These are phyloP conservation scores for Trichomonas gallinae DNA, from an alignment of 208 protist genomes.

Conservation along the genomic window DNA sequence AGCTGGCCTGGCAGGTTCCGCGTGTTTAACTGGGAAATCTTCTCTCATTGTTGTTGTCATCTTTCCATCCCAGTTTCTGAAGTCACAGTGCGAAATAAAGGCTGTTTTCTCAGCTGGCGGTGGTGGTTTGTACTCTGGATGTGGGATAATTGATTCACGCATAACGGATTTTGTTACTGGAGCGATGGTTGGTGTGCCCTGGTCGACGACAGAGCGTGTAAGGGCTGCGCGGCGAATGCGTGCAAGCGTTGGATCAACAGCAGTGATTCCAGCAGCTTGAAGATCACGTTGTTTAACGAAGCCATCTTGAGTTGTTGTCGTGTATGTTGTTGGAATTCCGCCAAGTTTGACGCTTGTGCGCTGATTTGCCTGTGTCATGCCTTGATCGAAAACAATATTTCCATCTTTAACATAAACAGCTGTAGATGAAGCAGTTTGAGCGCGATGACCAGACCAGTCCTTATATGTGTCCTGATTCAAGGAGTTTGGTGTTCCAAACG, in stretches of 20 bases:
- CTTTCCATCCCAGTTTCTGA: neutral
- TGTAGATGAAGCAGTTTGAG: neutral
- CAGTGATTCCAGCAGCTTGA: neutral
- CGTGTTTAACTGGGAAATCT: neutral
- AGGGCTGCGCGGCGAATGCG: neutral
- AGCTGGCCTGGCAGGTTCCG: neutral
- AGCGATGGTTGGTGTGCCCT: neutral
- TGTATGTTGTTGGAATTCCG: neutral
- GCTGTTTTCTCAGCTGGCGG: neutral
- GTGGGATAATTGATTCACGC: neutral
- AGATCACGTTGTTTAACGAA: neutral
- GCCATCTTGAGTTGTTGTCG: neutral
- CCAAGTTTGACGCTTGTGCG: neutral
- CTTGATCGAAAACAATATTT: neutral
- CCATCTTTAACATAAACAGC: neutral
- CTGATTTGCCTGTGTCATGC: neutral
- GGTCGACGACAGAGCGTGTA: neutral
- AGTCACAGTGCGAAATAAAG: neutral
- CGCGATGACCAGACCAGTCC: neutral
- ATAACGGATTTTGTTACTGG: neutral
- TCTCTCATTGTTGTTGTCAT: neutral
- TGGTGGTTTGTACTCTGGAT: neutral
- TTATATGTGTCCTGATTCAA: neutral
- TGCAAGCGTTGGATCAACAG: neutral
- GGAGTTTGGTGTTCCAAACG: neutral